Evolutionary conservation across 1,284 basidiomycete species (phyloP).

Genomic region (Apiotrichum laibachii): DNA sequence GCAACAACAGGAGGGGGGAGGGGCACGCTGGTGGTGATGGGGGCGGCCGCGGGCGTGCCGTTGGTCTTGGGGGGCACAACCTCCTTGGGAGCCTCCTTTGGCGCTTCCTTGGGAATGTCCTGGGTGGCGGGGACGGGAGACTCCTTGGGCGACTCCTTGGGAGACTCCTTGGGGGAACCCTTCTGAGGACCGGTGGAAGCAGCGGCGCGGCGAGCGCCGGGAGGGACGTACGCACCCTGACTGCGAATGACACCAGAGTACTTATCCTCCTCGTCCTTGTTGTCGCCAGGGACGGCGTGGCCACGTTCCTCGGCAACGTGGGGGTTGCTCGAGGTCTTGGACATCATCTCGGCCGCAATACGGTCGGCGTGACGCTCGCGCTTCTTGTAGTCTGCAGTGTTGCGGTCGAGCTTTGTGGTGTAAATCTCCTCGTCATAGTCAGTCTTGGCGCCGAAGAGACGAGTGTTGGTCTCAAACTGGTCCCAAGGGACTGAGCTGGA

Average conservation of each 20-base stretch:
- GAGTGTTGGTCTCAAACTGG: slow-evolving; percentile 92
- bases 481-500: slow-evolving; percentile 65
- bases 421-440: slow-evolving; percentile 92
- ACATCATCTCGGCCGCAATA: slow-evolving; percentile 85
- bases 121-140: too few relatives aligned
- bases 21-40: slow-evolving; percentile 21
- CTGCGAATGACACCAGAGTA: slow-evolving; percentile 89
- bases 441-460: slow-evolving; percentile 86
- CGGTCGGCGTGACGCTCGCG: slow-evolving; percentile 82
- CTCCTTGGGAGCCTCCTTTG: slow-evolving; percentile 2
- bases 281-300: slow-evolving; percentile 61
- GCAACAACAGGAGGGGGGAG: slow-evolving; percentile 14
- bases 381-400: slow-evolving; percentile 72
- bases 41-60: slow-evolving; percentile 8
- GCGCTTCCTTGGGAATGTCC: slow-evolving; percentile 9
- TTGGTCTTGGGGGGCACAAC: slow-evolving; percentile 22
- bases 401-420: slow-evolving; percentile 89
- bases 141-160: neutral
- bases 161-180: slow-evolving; percentile 8
- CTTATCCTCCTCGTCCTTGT: slow-evolving; percentile 91
- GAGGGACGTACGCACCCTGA: slow-evolving; percentile 87
- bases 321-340: slow-evolving; percentile 63
- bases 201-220: slow-evolving; percentile 64
- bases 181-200: slow-evolving; percentile 16
- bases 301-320: slow-evolving; percentile 91